Evolutionary conservation across 2,329 filamentous ascomycete genomes (phyloP).

Genomic region (Ophiocordyceps robertsii): DNA sequence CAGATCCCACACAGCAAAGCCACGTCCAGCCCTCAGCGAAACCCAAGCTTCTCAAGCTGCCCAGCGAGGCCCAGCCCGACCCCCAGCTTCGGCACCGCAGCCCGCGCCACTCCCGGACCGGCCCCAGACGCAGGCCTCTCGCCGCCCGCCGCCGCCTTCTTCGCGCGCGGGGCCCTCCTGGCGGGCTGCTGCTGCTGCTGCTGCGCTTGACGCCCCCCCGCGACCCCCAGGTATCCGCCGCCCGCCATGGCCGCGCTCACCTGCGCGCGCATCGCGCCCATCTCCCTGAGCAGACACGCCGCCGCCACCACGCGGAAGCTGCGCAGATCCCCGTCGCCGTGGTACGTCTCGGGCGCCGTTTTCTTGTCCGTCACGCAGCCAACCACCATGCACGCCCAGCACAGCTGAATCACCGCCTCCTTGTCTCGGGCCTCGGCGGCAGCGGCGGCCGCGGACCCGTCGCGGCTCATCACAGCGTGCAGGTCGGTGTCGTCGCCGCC

Average conservation of each 20-base stretch:
- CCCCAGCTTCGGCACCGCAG: too few species aligned
- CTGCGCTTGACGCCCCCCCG: background rate
- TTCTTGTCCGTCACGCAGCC: conserved; percentile 6
- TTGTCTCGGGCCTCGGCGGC: conserved; percentile 2
- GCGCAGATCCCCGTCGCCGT: conserved; percentile 10
- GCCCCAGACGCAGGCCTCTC: too few species aligned
- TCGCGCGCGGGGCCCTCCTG: too few species aligned
- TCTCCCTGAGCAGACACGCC: conserved; percentile 18
- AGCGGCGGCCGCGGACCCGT: background rate
- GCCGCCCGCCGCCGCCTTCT: too few species aligned
- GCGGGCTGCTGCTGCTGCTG: background rate
- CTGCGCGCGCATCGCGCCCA: conserved; percentile 7
- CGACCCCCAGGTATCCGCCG: conserved; percentile 13
- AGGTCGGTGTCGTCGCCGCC: conserved; percentile 1
- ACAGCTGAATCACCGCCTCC: conserved; percentile 17
- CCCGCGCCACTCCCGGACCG: too few species aligned
- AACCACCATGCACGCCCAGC: conserved; percentile 20
- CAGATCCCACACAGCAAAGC: too few species aligned
- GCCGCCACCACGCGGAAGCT: conserved; percentile 25
- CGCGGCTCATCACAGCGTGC: background rate
- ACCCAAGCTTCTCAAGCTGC: too few species aligned
- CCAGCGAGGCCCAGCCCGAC: too few species aligned
- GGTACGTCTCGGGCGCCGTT: conserved; percentile 1
- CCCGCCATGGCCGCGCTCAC: conserved; percentile 4
- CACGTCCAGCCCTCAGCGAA: too few species aligned